Evolutionary conservation across 202 grass and related monocot genomes (phyloP).

Genomic region (Zizania palustris): DNA sequence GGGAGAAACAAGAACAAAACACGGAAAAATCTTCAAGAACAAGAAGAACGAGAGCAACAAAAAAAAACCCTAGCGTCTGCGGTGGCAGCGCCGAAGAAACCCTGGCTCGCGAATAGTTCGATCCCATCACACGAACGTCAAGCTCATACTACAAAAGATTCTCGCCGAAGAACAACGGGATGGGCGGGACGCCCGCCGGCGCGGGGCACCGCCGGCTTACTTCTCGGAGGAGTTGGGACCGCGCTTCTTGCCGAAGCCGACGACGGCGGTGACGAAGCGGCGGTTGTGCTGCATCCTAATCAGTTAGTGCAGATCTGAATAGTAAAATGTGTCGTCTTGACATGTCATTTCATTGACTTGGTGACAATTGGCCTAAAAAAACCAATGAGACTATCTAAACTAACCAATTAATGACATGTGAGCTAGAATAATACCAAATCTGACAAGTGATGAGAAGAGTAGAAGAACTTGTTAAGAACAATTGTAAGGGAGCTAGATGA

Average conservation of each 20-base stretch:
- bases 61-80: no score
- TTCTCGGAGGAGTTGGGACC: slow-evolving; percentile 80
- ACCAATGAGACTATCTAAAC: no score
- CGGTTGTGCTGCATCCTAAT: slow-evolving; percentile 74
- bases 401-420: no score
- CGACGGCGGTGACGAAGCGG: slow-evolving; percentile 75
- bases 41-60: no score
- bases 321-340: neutral
- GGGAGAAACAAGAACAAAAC: no score
- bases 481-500: no score
- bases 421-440: no score
- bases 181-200: neutral
- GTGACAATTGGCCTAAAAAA: neutral
- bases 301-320: slow-evolving; percentile 4
- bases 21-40: no score
- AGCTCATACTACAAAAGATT: slow-evolving; percentile 31
- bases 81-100: no score
- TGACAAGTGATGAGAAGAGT: no score
- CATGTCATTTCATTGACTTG: slow-evolving; percentile 32
- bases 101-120: no score
- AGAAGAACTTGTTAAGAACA: no score
- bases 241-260: slow-evolving; percentile 76
- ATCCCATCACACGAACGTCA: slow-evolving; percentile 1
- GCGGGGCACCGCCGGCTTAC: slow-evolving; percentile 32
- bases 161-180: slow-evolving; percentile 7